Evolutionary conservation across 2,329 filamentous ascomycete species (phyloP), one percentile per base, ranked within the genome.

Genomic region (Rhinocladiella mackenziei): DNA sequence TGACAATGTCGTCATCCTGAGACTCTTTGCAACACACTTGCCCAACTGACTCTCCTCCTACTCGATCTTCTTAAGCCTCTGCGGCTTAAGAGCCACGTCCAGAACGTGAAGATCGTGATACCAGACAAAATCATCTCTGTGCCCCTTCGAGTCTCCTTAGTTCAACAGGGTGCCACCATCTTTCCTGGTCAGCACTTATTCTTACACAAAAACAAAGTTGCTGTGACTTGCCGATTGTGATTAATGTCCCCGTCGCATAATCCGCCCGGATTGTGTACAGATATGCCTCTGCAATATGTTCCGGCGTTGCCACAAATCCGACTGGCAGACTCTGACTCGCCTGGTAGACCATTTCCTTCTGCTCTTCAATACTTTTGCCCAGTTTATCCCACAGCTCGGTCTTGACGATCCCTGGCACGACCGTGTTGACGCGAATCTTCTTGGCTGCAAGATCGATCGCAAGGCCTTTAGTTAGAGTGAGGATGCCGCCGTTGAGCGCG

Each of bases 391-490:
- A 71, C 15, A 73, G 43, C 25, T 68, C 67, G 4, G 77, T 80
- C 26, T 70, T 58, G 0, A 76, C 66, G 0, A 68, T 63, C 0
- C 81, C 81, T 0, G 80, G 78, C 43, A 63, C 67, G 1, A 85
- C 76, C 0, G 74, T 59, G 57, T 86, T 86, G 14, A 83, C 80
- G 1, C 82, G 65, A 7, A 84, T 62, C 0, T 81, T 82, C 53
- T 72, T 73, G 10, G 34, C 49, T 10, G 44, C 18, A 41, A 86
- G 56, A 56, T 85, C 81, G 19, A 83, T 52, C 2, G 81, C 81
- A 25, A 86, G 62, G 1, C 68, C 72, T 1, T 75, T 67, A 2
- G 70, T 69, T 59, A 83, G 68, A 2, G 72, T 69, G 35, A 78
- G 67, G 3, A 77, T 53, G 1, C 72, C 79, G 0, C 73, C 70